Percentiles rank a stretch among this genome's conserved stretches.
Evolutionary conservation across 352 stramenopile genomes (phyloP).

Genomic region (Phytophthora tubulina): DNA sequence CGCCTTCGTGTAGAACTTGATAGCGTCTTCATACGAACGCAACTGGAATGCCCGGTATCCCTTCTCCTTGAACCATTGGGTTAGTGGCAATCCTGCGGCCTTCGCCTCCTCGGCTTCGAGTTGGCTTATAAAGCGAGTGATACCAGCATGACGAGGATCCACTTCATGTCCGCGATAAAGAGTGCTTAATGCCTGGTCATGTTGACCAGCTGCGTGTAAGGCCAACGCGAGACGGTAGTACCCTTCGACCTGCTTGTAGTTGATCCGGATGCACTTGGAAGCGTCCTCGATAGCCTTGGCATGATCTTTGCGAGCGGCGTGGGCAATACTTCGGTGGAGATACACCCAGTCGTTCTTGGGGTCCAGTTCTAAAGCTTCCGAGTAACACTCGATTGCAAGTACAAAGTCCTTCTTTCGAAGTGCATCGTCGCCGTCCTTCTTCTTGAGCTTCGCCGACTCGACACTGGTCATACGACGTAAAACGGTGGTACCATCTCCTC

Average conservation of each 20-base stretch:
- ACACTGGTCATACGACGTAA: constrained; percentile 41
- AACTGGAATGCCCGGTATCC: constrained; percentile 93
- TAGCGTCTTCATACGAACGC: constrained; percentile 88
- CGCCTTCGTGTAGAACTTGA: constrained; percentile 94
- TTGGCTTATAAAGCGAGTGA: constrained; percentile 56
- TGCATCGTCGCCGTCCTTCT: constrained; percentile 58
- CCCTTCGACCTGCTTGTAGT: constrained; percentile 65
- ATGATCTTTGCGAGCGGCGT: constrained; percentile 48
- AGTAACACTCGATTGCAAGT: constrained; percentile 57
- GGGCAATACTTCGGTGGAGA: constrained; percentile 64
- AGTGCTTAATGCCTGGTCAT: constrained; percentile 62
- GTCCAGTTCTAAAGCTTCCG: constrained; percentile 58
- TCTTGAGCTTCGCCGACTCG: constrained; percentile 42
- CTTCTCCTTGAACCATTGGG: constrained; percentile 72
- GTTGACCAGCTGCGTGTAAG: constrained; percentile 52
- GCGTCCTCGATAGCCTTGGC: constrained; percentile 59
- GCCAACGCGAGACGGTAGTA: constrained; percentile 67
- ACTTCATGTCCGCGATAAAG: constrained; percentile 66
- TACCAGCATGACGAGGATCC: constrained; percentile 52
- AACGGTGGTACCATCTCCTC: constrained; percentile 9
- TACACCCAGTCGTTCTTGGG: constrained; percentile 64
- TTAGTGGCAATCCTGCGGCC: constrained; percentile 41
- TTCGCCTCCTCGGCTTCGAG: constrained; percentile 59
- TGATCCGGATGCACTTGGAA: constrained; percentile 67
- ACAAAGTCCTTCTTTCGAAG: constrained; percentile 63